Percentiles rank a stretch among this genome's conserved stretches.
These are phyloP conservation scores for Penicillium argentinense DNA, from an alignment of 495 filamentous ascomycete genomes.

Conservation along the genomic window DNA sequence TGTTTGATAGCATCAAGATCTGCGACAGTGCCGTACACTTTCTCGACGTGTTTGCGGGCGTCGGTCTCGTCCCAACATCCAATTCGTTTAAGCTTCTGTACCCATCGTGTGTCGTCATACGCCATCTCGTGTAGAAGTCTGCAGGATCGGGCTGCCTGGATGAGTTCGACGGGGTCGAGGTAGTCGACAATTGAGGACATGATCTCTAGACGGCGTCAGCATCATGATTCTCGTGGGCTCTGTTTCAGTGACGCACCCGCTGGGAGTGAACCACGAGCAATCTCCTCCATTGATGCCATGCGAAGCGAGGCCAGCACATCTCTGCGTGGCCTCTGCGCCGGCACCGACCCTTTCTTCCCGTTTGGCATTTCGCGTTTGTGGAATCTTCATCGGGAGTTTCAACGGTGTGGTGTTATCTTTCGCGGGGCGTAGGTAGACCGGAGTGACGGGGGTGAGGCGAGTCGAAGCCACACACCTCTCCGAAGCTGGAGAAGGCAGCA, in stretches of 20 bases:
- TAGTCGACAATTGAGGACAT: constrained; percentile 85
- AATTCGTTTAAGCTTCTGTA: constrained; percentile 77
- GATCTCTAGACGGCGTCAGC: constrained; percentile 63
- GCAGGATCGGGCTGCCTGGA: constrained; percentile 84
- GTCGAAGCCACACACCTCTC: background rate
- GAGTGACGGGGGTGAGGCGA: background rate
- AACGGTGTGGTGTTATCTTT: background rate
- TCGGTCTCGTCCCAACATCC: constrained; percentile 91
- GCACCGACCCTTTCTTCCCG: constrained; percentile 59
- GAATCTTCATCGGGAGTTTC: constrained; percentile 33
- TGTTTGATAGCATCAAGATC: constrained; percentile 56
- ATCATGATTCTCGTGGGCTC: background rate
- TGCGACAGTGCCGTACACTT: constrained; percentile 64
- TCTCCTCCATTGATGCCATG: constrained; percentile 71
- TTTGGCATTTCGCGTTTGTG: constrained; percentile 53
- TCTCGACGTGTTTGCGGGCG: constrained; percentile 76
- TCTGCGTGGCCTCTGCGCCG: constrained; percentile 49
- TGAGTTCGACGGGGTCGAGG: constrained; percentile 77
- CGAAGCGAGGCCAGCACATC: constrained; percentile 73
- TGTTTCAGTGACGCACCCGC: constrained; percentile 56
- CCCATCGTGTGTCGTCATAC: constrained; percentile 97
- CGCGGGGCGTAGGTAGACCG: background rate
- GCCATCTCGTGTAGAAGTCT: constrained; percentile 96
- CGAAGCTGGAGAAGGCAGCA: background rate
- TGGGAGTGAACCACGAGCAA: constrained; percentile 72